Percentiles rank a stretch among this genome's conserved stretches.
phyloP scores from a whole-genome alignment of 2,329 filamentous ascomycete genomes.

The Pseudovirgaria hyperparasitica region DNA sequence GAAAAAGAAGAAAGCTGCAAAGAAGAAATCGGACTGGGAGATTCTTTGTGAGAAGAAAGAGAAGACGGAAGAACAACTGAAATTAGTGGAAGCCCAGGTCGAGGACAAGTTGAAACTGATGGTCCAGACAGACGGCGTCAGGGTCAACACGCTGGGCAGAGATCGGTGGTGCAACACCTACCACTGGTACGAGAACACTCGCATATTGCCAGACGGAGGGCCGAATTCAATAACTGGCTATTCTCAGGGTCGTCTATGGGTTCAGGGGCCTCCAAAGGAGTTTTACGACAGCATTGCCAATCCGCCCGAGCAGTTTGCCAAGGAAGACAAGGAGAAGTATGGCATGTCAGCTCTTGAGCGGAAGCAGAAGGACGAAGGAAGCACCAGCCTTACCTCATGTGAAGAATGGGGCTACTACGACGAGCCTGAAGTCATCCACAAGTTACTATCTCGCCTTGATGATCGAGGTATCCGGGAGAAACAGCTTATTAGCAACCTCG shows the following conservation, averaged over 20 bases:
- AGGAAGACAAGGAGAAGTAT: conserved; percentile 65
- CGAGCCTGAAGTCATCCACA: conserved; percentile 63
- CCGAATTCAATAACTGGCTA: conserved; percentile 84
- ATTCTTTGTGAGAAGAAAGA: conserved; percentile 82
- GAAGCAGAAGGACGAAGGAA: conserved; percentile 73
- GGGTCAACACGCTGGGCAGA: conserved; percentile 79
- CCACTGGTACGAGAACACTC: conserved; percentile 98
- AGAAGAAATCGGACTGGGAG: conserved; percentile 74
- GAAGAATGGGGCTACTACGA: conserved; percentile 87
- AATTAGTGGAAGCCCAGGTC: conserved; percentile 75
- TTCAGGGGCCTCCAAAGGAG: conserved; percentile 86
- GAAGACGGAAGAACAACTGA: conserved; percentile 69
- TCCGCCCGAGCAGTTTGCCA: conserved; percentile 54
- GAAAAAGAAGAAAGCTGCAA: conserved; percentile 44
- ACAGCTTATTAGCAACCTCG: conserved; percentile 77
- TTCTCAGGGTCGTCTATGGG: conserved; percentile 90
- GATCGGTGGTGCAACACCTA: conserved; percentile 98
- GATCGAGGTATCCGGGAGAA: conserved; percentile 73
- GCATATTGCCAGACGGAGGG: conserved; percentile 87
- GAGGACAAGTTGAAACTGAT: conserved; percentile 79
- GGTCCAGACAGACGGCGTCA: conserved; percentile 83
- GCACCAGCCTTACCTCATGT: conserved; percentile 63
- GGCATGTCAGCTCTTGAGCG: conserved; percentile 75
- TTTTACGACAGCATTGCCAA: conserved; percentile 44
- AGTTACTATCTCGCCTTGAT: conserved; percentile 79